phyloP scores from a whole-genome alignment of 495 filamentous ascomycete genomes.

The Xylaria grammica region DNA sequence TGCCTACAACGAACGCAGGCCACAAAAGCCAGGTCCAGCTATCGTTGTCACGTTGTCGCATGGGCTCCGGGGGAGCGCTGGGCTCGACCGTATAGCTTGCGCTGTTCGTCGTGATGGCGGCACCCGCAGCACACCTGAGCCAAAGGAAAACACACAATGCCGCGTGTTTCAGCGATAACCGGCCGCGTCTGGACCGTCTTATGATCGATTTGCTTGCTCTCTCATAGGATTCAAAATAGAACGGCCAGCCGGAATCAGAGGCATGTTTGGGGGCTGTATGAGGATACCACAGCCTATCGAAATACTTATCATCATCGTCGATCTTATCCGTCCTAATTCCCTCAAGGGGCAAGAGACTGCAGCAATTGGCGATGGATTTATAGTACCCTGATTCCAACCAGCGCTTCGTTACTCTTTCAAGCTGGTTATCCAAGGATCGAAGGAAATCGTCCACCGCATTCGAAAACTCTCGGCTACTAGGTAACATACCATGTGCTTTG shows the following conservation, averaged over 20 bases:
- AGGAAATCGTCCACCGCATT: conserved; percentile 55
- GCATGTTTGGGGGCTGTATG: too few species aligned
- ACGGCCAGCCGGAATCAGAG: too few species aligned
- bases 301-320: not conserved
- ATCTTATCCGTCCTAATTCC: conserved; percentile 9
- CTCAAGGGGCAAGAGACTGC: conserved; percentile 47
- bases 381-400: conserved; percentile 75
- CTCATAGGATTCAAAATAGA: too few species aligned
- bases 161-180: too few species aligned
- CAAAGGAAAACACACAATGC: too few species aligned
- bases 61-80: too few species aligned
- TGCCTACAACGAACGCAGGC: not conserved
- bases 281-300: too few species aligned
- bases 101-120: too few species aligned
- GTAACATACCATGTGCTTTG: conserved; percentile 69
- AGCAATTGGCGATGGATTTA: conserved; percentile 52
- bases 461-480: conserved; percentile 62
- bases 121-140: too few species aligned
- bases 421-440: conserved; percentile 60
- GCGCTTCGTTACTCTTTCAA: conserved; percentile 58
- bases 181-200: too few species aligned
- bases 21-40: not conserved
- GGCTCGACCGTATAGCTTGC: too few species aligned
- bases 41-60: not conserved
- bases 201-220: too few species aligned